A percentile compares a stretch with the other conserved stretches of the same genome.
Conservation (phyloP, 2,329 filamentous ascomycete genomes). For the Colletotrichum plurivorum region DNA sequence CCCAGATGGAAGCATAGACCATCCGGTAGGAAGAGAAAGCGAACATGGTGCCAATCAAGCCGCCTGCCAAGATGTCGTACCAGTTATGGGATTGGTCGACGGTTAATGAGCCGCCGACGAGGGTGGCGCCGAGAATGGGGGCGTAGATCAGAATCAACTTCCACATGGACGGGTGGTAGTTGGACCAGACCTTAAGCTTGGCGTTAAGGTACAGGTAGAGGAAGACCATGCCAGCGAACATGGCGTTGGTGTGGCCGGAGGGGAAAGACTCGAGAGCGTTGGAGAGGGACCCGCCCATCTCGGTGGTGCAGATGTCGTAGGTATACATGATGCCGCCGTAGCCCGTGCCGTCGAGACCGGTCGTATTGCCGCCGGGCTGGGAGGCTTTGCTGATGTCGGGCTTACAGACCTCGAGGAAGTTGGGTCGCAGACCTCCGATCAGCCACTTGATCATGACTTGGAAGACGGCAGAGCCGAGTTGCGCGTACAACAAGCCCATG, state of each 20-base stretch:
- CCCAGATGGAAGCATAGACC: slow-evolving; percentile 77
- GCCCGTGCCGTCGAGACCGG: slow-evolving; percentile 64
- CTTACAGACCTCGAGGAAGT: slow-evolving; percentile 81
- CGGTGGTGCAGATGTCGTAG: slow-evolving; percentile 77
- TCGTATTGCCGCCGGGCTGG: slow-evolving; percentile 56
- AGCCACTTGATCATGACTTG: slow-evolving; percentile 84
- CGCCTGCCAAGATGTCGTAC: slow-evolving; percentile 79
- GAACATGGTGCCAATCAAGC: slow-evolving; percentile 74
- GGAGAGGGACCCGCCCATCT: slow-evolving; percentile 74
- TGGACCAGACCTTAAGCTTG: slow-evolving; percentile 81
- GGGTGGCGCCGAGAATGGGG: slow-evolving; percentile 75
- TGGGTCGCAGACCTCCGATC: slow-evolving; percentile 78
- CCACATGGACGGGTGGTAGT: slow-evolving; percentile 84
- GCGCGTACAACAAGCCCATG: slow-evolving; percentile 77
- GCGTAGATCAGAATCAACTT: slow-evolving; percentile 76
- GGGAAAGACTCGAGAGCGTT: slow-evolving; percentile 81
- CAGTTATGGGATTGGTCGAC: slow-evolving; percentile 83
- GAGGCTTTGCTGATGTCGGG: slow-evolving; percentile 64
- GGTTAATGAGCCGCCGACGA: slow-evolving; percentile 79
- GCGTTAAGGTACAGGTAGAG: slow-evolving; percentile 82
- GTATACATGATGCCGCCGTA: slow-evolving; percentile 77
- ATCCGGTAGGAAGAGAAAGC: slow-evolving; percentile 77
- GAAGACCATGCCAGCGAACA: slow-evolving; percentile 80
- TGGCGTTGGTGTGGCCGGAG: slow-evolving; percentile 80
- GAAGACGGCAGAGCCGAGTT: slow-evolving; percentile 79